Evolutionary conservation across 768 basidiomycete species (phyloP).

Genomic region (Rubroboletus satanas): DNA sequence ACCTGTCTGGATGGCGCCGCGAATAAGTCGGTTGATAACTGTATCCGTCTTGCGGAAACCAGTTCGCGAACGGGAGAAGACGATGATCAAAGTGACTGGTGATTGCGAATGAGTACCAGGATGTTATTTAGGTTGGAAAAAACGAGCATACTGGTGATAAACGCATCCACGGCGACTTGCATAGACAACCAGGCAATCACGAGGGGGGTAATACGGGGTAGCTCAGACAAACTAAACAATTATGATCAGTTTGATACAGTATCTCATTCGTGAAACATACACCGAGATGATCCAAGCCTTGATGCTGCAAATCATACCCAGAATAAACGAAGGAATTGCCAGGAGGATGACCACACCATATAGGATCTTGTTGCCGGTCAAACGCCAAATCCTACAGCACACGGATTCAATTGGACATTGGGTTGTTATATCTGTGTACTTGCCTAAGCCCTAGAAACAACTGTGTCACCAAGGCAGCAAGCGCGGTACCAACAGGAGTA

Average conservation of each 20-base stretch:
- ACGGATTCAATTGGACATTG: too few species aligned
- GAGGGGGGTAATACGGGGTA: not conserved
- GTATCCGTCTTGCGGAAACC: not conserved
- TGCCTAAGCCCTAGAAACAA: constrained; percentile 45
- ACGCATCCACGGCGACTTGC: not conserved
- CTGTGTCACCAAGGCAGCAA: constrained; percentile 50
- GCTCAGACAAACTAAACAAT: not conserved
- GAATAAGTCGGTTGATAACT: not conserved
- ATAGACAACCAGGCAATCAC: not conserved
- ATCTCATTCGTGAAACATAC: not conserved
- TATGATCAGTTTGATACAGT: not conserved
- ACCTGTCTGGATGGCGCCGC: not conserved
- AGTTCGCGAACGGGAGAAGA: not conserved
- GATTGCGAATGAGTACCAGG: not conserved
- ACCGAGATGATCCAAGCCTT: not conserved
- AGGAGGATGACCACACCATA: not conserved
- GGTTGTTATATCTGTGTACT: not conserved
- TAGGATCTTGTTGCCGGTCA: not conserved
- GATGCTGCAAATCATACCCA: not conserved
- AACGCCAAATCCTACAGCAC: not conserved
- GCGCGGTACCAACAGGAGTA: constrained; percentile 45
- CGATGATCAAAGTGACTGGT: not conserved
- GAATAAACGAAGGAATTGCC: not conserved
- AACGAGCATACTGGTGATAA: not conserved
- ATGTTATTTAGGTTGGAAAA: not conserved